Percentiles rank a stretch among this genome's conserved stretches.
phyloP scores from a whole-genome alignment of 1,139 yeast species.

The Suhomyces ambrosiae region DNA sequence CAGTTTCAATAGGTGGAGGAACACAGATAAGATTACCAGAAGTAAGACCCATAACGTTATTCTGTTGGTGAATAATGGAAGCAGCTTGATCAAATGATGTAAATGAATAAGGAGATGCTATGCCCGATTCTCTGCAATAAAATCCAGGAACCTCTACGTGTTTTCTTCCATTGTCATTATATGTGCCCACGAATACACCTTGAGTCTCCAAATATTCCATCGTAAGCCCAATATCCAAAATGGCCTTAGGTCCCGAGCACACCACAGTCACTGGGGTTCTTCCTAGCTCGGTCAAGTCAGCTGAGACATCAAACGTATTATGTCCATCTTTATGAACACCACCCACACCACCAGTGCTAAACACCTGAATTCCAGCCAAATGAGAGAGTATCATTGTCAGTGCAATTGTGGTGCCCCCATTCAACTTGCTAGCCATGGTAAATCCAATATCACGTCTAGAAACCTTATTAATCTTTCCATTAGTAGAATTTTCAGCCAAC shows the following conservation, averaged over 20 bases:
- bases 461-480: slow-evolving; percentile 52
- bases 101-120: slow-evolving; percentile 68
- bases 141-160: slow-evolving; percentile 72
- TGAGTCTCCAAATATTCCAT: slow-evolving; percentile 88
- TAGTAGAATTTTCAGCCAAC: slow-evolving; percentile 47
- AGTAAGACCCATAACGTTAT: slow-evolving; percentile 48
- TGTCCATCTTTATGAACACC: slow-evolving; percentile 88
- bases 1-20: slow-evolving; percentile 73
- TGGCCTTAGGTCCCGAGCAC: slow-evolving; percentile 89
- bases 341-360: slow-evolving; percentile 93
- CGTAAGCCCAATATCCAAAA: slow-evolving; percentile 77
- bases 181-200: slow-evolving; percentile 64
- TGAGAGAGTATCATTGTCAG: slow-evolving; percentile 84
- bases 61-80: slow-evolving; percentile 54
- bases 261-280: slow-evolving; percentile 85
- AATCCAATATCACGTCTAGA: slow-evolving; percentile 82
- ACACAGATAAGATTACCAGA: slow-evolving; percentile 81
- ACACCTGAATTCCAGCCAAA: slow-evolving; percentile 75
- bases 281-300: slow-evolving; percentile 84
- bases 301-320: slow-evolving; percentile 75
- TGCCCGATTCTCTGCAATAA: slow-evolving; percentile 76
- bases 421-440: slow-evolving; percentile 60
- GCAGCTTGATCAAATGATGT: slow-evolving; percentile 61
- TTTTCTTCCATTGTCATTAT: slow-evolving; percentile 40
- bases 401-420: slow-evolving; percentile 91